Conservation (phyloP, 2,329 filamentous ascomycete species). For the Alternaria ventricosa region DNA sequence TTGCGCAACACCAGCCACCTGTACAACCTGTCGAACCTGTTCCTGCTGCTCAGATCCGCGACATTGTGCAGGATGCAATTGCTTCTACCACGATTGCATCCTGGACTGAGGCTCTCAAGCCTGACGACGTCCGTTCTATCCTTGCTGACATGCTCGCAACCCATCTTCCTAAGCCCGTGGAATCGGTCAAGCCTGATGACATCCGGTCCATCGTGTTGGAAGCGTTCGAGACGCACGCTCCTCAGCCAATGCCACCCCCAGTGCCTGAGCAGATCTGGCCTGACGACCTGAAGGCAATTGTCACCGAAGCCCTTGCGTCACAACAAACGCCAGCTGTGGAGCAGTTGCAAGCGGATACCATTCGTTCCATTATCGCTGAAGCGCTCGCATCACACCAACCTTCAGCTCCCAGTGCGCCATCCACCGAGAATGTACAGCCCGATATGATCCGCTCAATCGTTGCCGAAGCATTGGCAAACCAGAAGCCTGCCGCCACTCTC, state of each 20-base stretch:
- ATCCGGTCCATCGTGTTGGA: conserved; percentile 39
- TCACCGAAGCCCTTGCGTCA: conserved; percentile 67
- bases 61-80: conserved; percentile 68
- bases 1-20: conserved; percentile 56
- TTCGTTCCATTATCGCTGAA: conserved; percentile 38
- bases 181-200: conserved; percentile 28
- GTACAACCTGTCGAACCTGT: conserved; percentile 34
- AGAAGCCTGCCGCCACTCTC: conserved; percentile 36
- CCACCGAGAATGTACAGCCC: conserved; percentile 38
- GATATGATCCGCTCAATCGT: conserved; percentile 46
- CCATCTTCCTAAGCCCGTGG: conserved; percentile 20
- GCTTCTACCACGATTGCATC: conserved; percentile 47
- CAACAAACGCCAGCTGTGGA: conserved; percentile 20
- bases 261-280: conserved; percentile 41
- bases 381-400: conserved; percentile 34
- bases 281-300: conserved; percentile 59
- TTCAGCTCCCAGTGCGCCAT: conserved; percentile 21
- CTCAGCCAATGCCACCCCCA: conserved; percentile 30
- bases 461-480: conserved; percentile 40
- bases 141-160: conserved; percentile 31
- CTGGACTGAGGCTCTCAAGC: conserved; percentile 31
- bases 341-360: conserved; percentile 30
- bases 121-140: conserved; percentile 38
- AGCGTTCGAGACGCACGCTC: conserved; percentile 38
- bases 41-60: conserved; percentile 74